Evolutionary conservation across 2,329 filamentous ascomycete species (phyloP), one percentile per base, ranked within the genome.

Genomic region (Alternaria dauci): DNA sequence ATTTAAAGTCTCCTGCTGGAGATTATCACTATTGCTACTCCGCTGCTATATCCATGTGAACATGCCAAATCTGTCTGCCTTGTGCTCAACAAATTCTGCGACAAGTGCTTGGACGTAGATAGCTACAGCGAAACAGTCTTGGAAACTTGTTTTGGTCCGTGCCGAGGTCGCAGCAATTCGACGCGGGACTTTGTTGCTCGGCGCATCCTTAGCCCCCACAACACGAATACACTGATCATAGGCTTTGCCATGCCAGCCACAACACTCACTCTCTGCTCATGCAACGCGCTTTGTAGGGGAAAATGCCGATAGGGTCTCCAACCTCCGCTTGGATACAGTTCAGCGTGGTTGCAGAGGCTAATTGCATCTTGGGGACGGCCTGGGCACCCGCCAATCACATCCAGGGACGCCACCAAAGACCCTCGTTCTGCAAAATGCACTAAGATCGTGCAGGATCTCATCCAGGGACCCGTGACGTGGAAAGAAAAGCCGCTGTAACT

Each of bases 381-480:
- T 5, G 8, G 8, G 6, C 36, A 16, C 18, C 43, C 38, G 36
- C 36, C 58, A 52, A 58, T 43, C 46, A 50, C 26, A 9, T 2
- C 41, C 53, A 48, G n/a, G 39, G 34, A 36, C 47, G 43, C 41
- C 58, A 30, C 34, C 28, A 20, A n/a, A 47, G 41, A 47, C 53
- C 48, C 54, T 55, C 38, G 41, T 48, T 50, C 25, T 18, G 8
- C 11, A 48, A 56, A 52, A 61, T 58, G 36, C 53, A 58, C 58
- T 58, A 61, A 14, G 25, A 53, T 61, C 54, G 48, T 52, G 54
- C 58, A 60, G 41, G 16, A 46, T 43, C 32, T 57, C 34, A 11
- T 51, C 36, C 48, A 28, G 30, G 52, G 41, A 52, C 52, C 47
- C 48, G 53, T 57, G 28, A 52, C 52, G 23, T 11, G 34, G 47